A percentile compares a stretch with the other conserved stretches of the same genome.
Evolutionary conservation across 352 stramenopile species (phyloP).

Genomic region (Pythium sp.): DNA sequence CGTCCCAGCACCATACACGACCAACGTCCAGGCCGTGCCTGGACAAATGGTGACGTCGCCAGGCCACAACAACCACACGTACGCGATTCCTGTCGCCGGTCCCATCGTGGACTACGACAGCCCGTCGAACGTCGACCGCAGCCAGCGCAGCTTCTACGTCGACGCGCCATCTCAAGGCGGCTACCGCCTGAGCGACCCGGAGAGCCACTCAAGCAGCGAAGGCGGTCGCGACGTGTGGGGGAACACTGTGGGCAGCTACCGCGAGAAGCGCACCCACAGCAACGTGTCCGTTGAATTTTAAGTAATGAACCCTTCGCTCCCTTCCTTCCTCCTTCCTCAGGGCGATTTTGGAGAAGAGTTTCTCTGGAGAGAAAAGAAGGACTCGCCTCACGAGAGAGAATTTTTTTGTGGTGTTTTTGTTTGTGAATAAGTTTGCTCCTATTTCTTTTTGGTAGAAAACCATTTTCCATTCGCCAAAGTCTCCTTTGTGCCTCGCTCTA

Average conservation of each 20-base stretch:
- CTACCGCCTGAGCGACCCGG: constrained; percentile 31
- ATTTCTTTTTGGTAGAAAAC: background rate
- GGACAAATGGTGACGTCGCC: constrained; percentile 14
- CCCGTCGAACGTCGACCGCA: constrained; percentile 21
- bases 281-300: constrained; percentile 68
- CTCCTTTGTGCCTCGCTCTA: background rate
- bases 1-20: background rate
- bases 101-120: constrained; percentile 42
- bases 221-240: constrained; percentile 41
- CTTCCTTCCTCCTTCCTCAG: background rate
- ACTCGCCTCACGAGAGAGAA: background rate
- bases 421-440: constrained; percentile 2
- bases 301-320: constrained; percentile 10
- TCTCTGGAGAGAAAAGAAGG: background rate
- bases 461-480: background rate
- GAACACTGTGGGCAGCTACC: constrained; percentile 33
- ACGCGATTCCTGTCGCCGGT: constrained; percentile 17
- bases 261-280: constrained; percentile 41
- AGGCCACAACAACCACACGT: constrained; percentile 15
- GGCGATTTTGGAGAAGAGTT: constrained; percentile 2
- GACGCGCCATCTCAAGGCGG: constrained; percentile 2
- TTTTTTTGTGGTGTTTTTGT: constrained; percentile 7
- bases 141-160: constrained; percentile 8
- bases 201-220: constrained; percentile 27
- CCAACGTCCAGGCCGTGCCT: background rate